phyloP scores from a whole-genome alignment of 2,329 filamentous ascomycete species.

The Penicillium sp. region DNA sequence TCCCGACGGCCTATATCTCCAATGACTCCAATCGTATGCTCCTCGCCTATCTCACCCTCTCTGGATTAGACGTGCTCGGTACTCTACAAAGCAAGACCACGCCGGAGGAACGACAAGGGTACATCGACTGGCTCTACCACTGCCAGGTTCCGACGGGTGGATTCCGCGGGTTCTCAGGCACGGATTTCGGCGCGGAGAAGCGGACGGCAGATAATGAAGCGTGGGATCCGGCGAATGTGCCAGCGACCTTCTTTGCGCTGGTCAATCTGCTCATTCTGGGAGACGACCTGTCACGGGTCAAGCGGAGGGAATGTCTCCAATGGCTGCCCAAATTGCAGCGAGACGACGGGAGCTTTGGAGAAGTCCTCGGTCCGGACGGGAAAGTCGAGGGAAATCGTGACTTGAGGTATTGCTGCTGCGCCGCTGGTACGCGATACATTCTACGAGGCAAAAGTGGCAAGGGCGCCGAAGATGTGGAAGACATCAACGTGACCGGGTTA shows the following conservation, averaged over 20 bases:
- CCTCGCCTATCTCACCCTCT: slow-evolving; percentile 84
- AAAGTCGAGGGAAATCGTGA: slow-evolving; percentile 75
- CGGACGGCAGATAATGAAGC: slow-evolving; percentile 52
- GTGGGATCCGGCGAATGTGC: slow-evolving; percentile 78
- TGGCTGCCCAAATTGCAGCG: slow-evolving; percentile 80
- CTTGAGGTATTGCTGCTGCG: slow-evolving; percentile 84
- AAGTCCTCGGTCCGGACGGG: slow-evolving; percentile 63
- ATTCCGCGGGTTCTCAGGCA: slow-evolving; percentile 82
- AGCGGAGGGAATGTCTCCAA: slow-evolving; percentile 62
- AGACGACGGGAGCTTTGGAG: slow-evolving; percentile 84
- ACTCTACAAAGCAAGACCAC: slow-evolving; percentile 57
- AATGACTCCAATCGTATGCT: slow-evolving; percentile 90
- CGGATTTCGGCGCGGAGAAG: slow-evolving; percentile 50
- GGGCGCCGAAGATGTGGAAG: slow-evolving; percentile 58
- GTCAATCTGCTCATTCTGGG: slow-evolving; percentile 66
- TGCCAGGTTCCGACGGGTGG: slow-evolving; percentile 85
- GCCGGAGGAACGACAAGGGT: slow-evolving; percentile 53
- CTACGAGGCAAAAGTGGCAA: slow-evolving; percentile 63
- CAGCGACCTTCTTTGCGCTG: slow-evolving; percentile 86
- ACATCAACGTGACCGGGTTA: slow-evolving; percentile 72
- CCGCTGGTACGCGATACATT: slow-evolving; percentile 77
- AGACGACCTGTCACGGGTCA: slow-evolving; percentile 64
- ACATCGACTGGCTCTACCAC: slow-evolving; percentile 74
- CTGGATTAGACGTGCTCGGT: slow-evolving; percentile 77
- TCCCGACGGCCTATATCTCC: slow-evolving; percentile 79